These are phyloP conservation scores for Vaccinium macrocarpon DNA, from an alignment of 148 eudicot genomes.

Conservation along the genomic window DNA sequence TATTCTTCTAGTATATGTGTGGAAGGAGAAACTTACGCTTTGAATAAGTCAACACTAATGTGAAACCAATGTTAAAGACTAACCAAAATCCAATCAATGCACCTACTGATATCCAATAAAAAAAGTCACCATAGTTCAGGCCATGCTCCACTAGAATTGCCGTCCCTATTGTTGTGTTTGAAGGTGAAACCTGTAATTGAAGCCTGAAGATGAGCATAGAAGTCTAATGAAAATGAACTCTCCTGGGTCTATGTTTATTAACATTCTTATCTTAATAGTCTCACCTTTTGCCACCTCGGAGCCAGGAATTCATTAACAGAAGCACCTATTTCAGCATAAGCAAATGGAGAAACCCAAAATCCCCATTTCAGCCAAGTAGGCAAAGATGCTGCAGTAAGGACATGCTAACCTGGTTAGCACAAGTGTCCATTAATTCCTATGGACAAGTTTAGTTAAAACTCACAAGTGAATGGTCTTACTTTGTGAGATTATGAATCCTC, in stretches of 20 bases:
- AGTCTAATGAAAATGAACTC: background rate
- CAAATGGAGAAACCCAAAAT: conserved; percentile 64
- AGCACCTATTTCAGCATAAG: conserved; percentile 65
- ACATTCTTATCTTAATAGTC: background rate
- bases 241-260: background rate
- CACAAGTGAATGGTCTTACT: conserved; percentile 21
- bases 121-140: conserved; percentile 28
- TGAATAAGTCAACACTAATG: conserved; percentile 32
- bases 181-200: background rate
- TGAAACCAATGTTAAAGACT: conserved; percentile 32
- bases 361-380: conserved; percentile 82
- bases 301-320: conserved; percentile 66
- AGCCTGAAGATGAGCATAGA: background rate
- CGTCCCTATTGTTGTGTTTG: conserved; percentile 34
- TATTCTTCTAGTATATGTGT: background rate
- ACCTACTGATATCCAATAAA: conserved; percentile 47
- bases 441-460: background rate
- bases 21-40: conserved; percentile 28
- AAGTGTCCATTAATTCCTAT: background rate
- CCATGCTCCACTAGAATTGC: conserved; percentile 31
- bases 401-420: background rate
- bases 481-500: conserved; percentile 57
- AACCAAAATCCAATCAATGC: conserved; percentile 36
- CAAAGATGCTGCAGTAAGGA: conserved; percentile 34
- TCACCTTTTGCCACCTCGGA: conserved; percentile 64